Evolutionary conservation across 1,139 yeast genomes (phyloP), one percentile per base, ranked within the genome.

Genomic region (Spathaspora sp.): DNA sequence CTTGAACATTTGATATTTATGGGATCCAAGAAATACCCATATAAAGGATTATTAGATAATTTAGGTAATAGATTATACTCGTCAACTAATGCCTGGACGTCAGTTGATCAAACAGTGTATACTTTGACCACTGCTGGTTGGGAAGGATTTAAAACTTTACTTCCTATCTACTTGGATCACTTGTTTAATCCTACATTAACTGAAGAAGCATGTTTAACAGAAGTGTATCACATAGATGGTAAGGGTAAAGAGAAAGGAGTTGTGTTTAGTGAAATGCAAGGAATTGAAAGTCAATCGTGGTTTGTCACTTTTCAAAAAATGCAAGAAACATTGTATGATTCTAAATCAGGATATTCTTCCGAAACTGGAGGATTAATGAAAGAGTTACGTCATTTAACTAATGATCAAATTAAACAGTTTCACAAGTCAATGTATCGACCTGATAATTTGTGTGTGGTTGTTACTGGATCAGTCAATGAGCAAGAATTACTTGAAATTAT

Each of bases 241-340:
- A 76, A 81, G 13, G 97, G 89, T 23, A 84, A 86, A 52, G 99
- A 95, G 58, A 89, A 89, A 60, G 99, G 99, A 52, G 99, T 95
- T 36, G 99, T 95, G 3, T 95, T 87, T 63, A 86, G 95, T 49
- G 99, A 95, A 67, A 95, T 95, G 98, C 97, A 90, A 61, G 98
- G 91, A 15, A 84, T 87, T 47, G 96, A 90, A 63, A 81, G 81
- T 56, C 88, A 85, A 52, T 78, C 91, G n/a, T 84, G 85, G 80
- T 86, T 84, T 52, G 70, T 89, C 25, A 67, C 88, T n/a, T 76
- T 76, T 54, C 67, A 84, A 53, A 81, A 80, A 47, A 70, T 84
- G 58, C 89, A 87, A 59, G 77, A 84, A 57, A 59, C 78, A 1
- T 61, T 90, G 52, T 90, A 81, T 56, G 69, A 75, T 2, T 61